These are phyloP conservation scores for Beauveria scarabaeidicola DNA, from an alignment of 2,329 filamentous ascomycete species.

Conservation along the genomic window DNA sequence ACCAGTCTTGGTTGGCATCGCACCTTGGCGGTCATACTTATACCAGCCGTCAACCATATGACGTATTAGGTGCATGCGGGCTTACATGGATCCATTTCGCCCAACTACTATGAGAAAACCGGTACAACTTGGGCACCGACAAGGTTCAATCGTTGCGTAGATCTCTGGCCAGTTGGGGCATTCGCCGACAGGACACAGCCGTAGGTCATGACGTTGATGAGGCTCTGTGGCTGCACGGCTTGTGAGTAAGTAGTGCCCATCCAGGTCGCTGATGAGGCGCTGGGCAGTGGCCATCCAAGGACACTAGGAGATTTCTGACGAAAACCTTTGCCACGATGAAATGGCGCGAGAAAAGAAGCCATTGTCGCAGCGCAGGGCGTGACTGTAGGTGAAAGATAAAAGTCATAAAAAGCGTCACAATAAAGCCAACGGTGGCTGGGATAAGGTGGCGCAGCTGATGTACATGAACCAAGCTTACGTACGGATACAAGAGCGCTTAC, in stretches of 20 bases:
- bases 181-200: background rate
- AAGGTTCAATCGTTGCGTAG: background rate
- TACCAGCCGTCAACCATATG: background rate
- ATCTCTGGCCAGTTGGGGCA: background rate
- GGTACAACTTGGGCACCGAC: background rate
- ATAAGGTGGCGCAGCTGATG: background rate
- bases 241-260: background rate
- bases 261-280: background rate
- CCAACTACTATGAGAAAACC: background rate
- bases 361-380: background rate
- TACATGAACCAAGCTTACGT: background rate
- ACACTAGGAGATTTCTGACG: background rate
- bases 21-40: background rate
- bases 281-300: too few relatives aligned
- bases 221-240: background rate
- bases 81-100: background rate
- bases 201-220: background rate
- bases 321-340: background rate
- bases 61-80: background rate
- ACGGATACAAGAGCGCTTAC: too few relatives aligned
- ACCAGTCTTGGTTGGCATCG: too few relatives aligned
- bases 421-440: background rate
- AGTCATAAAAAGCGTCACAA: background rate
- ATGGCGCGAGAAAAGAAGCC: too few relatives aligned
- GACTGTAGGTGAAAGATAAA: background rate